A percentile compares a stretch with the other conserved stretches of the same genome.
phyloP scores from a whole-genome alignment of 495 filamentous ascomycete species.

The Penicillium canariense region DNA sequence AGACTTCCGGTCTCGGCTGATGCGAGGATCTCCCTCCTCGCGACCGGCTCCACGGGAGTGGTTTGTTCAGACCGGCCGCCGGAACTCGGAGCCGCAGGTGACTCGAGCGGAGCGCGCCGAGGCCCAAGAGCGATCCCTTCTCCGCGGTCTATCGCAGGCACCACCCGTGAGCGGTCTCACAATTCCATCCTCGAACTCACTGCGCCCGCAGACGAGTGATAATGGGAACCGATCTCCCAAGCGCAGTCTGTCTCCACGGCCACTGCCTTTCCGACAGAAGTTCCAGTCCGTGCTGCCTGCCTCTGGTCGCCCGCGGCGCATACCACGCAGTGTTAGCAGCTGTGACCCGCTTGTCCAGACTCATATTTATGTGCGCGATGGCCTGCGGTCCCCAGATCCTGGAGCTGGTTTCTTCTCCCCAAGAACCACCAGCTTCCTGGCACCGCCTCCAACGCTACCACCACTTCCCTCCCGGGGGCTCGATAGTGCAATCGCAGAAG shows the following conservation, averaged over 20 bases:
- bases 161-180: conserved; percentile 29
- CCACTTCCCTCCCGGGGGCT: conserved; percentile 28
- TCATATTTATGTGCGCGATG: conserved; percentile 39
- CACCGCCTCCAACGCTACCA: conserved; percentile 35
- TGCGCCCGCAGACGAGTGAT: conserved; percentile 31
- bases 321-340: conserved; percentile 27
- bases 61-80: conserved; percentile 30
- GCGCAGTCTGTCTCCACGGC: conserved; percentile 41
- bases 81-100: conserved; percentile 37
- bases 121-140: conserved; percentile 20
- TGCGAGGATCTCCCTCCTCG: conserved; percentile 42
- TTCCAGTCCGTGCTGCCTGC: conserved; percentile 33
- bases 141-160: conserved; percentile 26
- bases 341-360: conserved; percentile 34
- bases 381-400: conserved; percentile 20
- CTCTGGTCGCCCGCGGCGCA: conserved; percentile 15
- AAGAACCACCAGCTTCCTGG: conserved; percentile 47
- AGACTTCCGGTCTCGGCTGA: conserved; percentile 62
- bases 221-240: conserved; percentile 34
- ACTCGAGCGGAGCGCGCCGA: conserved; percentile 19
- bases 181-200: conserved; percentile 27
- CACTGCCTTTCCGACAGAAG: conserved; percentile 43
- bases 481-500: conserved; percentile 32
- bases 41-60: conserved; percentile 36
- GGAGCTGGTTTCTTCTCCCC: conserved; percentile 47